Conservation (phyloP, 768 basidiomycete genomes). For the Lactifluus pinguis region DNA sequence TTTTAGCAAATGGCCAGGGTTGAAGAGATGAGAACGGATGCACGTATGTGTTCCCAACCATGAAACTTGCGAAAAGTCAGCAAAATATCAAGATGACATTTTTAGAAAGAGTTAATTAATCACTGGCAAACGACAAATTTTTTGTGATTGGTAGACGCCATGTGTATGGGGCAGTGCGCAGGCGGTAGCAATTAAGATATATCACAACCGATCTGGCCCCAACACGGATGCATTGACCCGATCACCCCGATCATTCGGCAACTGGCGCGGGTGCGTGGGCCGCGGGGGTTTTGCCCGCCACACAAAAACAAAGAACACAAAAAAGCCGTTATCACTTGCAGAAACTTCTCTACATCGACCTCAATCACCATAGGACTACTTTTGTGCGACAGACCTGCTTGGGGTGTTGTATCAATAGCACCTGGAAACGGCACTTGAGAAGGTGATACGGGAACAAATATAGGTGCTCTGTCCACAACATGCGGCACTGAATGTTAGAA, state of each 20-base stretch:
- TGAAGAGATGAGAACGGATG: not conserved
- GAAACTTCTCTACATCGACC: not conserved
- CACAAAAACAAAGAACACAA: too few species aligned
- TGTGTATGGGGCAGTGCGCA: not conserved
- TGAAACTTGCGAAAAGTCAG: slow-evolving; percentile 6
- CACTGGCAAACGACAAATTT: slow-evolving; percentile 16
- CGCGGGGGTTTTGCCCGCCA: too few species aligned
- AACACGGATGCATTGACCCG: too few species aligned
- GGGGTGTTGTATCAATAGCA: not conserved
- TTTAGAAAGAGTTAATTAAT: not conserved
- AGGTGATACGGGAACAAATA: not conserved
- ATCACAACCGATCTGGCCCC: too few species aligned
- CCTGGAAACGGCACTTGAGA: not conserved
- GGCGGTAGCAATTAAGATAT: too few species aligned
- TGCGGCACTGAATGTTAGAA: not conserved
- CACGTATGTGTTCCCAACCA: slow-evolving; percentile 11
- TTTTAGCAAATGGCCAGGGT: not conserved
- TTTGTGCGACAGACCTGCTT: not conserved
- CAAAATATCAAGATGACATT: not conserved
- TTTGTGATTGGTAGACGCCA: not conserved
- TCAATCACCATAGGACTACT: not conserved
- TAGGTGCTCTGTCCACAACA: not conserved
- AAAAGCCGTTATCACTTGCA: too few species aligned
- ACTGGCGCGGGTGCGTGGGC: too few species aligned
- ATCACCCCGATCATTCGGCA: too few species aligned